A percentile compares a stretch with the other conserved stretches of the same genome.
Evolutionary conservation across 768 basidiomycete genomes (phyloP).

Genomic region (Pulveroboletus sp.): DNA sequence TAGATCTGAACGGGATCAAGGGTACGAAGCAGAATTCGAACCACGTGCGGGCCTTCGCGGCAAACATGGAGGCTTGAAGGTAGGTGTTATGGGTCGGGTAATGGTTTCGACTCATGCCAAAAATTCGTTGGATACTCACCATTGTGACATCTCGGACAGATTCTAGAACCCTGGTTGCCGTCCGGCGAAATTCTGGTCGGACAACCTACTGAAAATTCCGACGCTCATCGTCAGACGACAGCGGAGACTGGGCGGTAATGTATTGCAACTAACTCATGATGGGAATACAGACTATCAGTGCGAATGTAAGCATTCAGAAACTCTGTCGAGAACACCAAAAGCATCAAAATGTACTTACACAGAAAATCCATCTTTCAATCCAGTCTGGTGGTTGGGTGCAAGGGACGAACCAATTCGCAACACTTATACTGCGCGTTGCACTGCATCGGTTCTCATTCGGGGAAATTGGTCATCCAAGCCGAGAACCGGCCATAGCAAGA

Average conservation of each 20-base stretch:
- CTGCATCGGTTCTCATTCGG: too few species aligned
- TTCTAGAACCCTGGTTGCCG: conserved; percentile 45
- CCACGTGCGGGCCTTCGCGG: conserved; percentile 65
- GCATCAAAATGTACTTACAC: conserved; percentile 6
- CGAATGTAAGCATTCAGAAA: conserved; percentile 1
- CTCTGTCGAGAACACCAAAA: not conserved
- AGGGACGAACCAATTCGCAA: too few species aligned
- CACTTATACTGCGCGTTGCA: too few species aligned
- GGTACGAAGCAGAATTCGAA: conserved; percentile 76
- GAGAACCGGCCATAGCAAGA: too few species aligned
- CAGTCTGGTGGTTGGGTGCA: too few species aligned
- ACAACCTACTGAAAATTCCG: conserved; percentile 53
- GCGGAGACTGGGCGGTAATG: conserved; percentile 1
- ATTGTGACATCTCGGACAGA: conserved; percentile 74
- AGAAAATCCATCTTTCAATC: conserved; percentile 5
- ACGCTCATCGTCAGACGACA: conserved; percentile 6
- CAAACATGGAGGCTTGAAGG: conserved; percentile 54
- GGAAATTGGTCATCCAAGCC: too few species aligned
- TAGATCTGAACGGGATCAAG: conserved; percentile 58
- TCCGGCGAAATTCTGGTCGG: conserved; percentile 55
- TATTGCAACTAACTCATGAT: conserved; percentile 41
- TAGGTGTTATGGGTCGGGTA: too few species aligned
- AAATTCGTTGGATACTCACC: too few species aligned
- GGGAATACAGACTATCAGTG: conserved; percentile 51
- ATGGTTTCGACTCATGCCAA: too few species aligned